Evolutionary conservation across 31 red algal genomes (phyloP).

Genomic region (Bonnemaisonia californica): DNA sequence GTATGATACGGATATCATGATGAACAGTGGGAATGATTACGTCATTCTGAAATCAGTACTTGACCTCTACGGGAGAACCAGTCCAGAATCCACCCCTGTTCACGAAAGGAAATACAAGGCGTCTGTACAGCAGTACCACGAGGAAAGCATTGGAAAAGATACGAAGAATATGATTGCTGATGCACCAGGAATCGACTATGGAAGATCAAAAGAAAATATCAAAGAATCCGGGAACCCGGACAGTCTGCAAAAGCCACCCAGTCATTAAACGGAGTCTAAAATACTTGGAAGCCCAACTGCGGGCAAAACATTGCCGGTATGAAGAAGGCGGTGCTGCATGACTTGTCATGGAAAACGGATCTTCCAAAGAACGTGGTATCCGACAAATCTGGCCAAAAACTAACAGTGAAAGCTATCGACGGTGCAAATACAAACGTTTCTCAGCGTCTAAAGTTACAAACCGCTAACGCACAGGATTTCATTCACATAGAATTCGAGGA

Average conservation of each 20-base stretch:
- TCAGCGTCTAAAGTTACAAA: too few species aligned
- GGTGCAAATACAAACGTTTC: neutral
- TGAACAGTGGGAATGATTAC: neutral
- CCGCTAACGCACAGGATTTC: too few species aligned
- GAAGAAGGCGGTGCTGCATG: too few species aligned
- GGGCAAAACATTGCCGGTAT: too few species aligned
- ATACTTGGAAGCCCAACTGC: neutral
- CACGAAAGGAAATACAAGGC: slow-evolving; percentile 7
- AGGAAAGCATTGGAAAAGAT: neutral
- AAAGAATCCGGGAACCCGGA: too few species aligned
- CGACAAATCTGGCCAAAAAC: neutral
- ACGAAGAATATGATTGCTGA: neutral
- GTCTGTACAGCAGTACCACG: neutral
- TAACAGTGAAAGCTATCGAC: neutral
- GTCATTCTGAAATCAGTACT: neutral
- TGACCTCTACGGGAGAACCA: neutral
- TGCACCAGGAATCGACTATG: neutral
- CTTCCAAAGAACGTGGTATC: too few species aligned
- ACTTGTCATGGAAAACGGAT: too few species aligned
- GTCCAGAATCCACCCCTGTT: neutral
- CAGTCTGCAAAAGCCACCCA: neutral
- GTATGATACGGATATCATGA: neutral
- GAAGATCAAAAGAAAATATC: neutral
- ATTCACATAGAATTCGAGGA: too few species aligned
- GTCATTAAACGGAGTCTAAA: neutral